phyloP scores from a whole-genome alignment of 73 alveolate genomes.

The Paraurostyla sp. region DNA sequence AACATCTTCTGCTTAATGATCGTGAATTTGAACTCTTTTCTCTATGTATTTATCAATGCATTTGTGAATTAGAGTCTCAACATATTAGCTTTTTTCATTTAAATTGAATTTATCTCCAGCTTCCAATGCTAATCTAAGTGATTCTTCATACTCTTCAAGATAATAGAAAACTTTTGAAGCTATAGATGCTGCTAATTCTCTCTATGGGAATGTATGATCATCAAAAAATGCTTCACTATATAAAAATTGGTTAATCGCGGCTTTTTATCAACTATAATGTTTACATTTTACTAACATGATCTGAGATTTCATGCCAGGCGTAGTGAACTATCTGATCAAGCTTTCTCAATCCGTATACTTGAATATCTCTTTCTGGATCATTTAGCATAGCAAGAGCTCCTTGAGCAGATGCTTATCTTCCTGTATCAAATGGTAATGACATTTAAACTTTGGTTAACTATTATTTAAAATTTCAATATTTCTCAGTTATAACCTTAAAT shows the following conservation, averaged over 20 bases:
- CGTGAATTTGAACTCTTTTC: constrained; percentile 77
- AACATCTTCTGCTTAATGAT: constrained; percentile 57
- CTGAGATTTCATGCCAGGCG: constrained; percentile 97
- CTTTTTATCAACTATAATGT: neutral
- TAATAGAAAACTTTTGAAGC: constrained; percentile 90
- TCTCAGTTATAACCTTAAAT: too few relatives aligned
- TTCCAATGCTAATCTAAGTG: constrained; percentile 94
- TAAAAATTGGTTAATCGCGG: constrained; percentile 10
- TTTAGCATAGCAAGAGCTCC: constrained; percentile 85
- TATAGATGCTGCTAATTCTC: constrained; percentile 80
- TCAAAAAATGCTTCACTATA: constrained; percentile 82
- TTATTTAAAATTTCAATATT: neutral
- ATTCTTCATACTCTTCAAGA: constrained; percentile 91
- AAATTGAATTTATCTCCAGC: constrained; percentile 91
- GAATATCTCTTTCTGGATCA: constrained; percentile 80
- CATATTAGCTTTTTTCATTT: constrained; percentile 85
- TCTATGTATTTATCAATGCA: constrained; percentile 93
- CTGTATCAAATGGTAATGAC: neutral
- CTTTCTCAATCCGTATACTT: constrained; percentile 87
- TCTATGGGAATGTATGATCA: constrained; percentile 82
- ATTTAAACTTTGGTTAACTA: neutral
- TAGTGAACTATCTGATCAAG: constrained; percentile 88
- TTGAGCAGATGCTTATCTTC: constrained; percentile 12
- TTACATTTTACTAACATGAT: constrained; percentile 85
- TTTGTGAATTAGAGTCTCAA: constrained; percentile 86